Conservation (phyloP, 2,329 filamentous ascomycete species). For the Neocucurbitaria cava region DNA sequence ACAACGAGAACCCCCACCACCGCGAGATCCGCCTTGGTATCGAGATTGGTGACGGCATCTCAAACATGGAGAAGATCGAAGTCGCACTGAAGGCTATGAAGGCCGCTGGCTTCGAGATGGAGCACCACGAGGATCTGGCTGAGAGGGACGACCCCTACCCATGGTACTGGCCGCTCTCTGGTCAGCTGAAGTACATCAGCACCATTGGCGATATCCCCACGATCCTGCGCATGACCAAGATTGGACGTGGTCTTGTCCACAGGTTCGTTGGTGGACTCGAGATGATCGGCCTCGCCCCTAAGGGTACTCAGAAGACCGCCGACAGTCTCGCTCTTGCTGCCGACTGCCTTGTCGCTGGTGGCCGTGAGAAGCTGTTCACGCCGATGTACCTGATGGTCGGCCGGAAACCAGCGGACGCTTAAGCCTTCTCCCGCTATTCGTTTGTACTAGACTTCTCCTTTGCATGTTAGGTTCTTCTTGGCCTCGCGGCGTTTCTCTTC, state of each 20-base stretch:
- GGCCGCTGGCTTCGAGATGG: slow-evolving; percentile 82
- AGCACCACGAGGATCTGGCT: slow-evolving; percentile 86
- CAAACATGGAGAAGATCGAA: slow-evolving; percentile 90
- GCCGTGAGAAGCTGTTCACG: slow-evolving; percentile 89
- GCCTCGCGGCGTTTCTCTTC: slow-evolving; percentile 24
- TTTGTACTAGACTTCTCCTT: slow-evolving; percentile 30
- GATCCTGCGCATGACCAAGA: slow-evolving; percentile 86
- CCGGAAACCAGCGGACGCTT: slow-evolving; percentile 71
- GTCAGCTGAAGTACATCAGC: slow-evolving; percentile 83
- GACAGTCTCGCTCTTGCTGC: slow-evolving; percentile 83
- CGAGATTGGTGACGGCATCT: slow-evolving; percentile 94
- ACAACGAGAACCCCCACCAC: slow-evolving; percentile 86
- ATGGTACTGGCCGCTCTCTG: slow-evolving; percentile 94
- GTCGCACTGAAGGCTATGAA: slow-evolving; percentile 85
- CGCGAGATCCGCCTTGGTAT: slow-evolving; percentile 92
- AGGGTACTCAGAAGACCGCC: slow-evolving; percentile 92
- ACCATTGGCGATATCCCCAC: slow-evolving; percentile 81
- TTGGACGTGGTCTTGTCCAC: slow-evolving; percentile 78
- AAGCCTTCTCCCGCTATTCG: slow-evolving; percentile 15
- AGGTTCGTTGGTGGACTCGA: slow-evolving; percentile 79
- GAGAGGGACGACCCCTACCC: slow-evolving; percentile 76
- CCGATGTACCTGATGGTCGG: slow-evolving; percentile 98
- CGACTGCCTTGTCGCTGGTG: slow-evolving; percentile 87
- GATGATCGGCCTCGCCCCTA: slow-evolving; percentile 74
- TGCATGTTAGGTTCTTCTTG: slow-evolving; percentile 11